phyloP scores from a whole-genome alignment of 495 filamentous ascomycete genomes.

The Clavariopsis aquatica region DNA sequence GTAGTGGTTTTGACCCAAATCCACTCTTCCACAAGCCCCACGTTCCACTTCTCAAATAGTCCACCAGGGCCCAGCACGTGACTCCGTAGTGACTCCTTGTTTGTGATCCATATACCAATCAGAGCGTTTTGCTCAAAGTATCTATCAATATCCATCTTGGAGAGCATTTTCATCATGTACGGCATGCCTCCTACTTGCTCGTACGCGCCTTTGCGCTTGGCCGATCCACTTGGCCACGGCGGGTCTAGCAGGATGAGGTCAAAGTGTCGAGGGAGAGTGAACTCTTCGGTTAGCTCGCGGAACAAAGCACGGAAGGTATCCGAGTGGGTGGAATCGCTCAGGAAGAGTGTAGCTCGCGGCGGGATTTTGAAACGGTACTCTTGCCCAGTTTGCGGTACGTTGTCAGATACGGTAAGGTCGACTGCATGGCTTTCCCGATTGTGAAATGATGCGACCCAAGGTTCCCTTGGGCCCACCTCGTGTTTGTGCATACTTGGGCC shows the following conservation, averaged over 20 bases:
- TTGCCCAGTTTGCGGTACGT: slow-evolving; percentile 28
- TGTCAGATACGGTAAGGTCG: slow-evolving; percentile 18
- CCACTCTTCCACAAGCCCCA: slow-evolving; percentile 79
- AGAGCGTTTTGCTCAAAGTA: slow-evolving; percentile 57
- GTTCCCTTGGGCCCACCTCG: slow-evolving; percentile 3
- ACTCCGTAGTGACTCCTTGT: slow-evolving; percentile 62
- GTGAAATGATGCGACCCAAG: slow-evolving; percentile 38
- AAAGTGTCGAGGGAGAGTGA: slow-evolving; percentile 53
- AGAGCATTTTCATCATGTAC: slow-evolving; percentile 50
- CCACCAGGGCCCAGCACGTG: slow-evolving; percentile 57
- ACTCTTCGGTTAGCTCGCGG: slow-evolving; percentile 34
- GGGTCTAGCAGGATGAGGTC: slow-evolving; percentile 85
- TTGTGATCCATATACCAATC: slow-evolving; percentile 88
- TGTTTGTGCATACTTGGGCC: slow-evolving; percentile 4
- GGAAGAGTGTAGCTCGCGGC: slow-evolving; percentile 54
- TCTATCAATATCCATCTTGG: slow-evolving; percentile 56
- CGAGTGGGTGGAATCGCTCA: slow-evolving; percentile 41
- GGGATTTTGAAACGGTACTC: slow-evolving; percentile 52
- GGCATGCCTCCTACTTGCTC: slow-evolving; percentile 49
- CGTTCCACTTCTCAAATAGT: slow-evolving; percentile 63
- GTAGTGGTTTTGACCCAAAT: slow-evolving; percentile 83
- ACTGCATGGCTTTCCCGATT: slow-evolving; percentile 27
- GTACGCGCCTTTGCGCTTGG: slow-evolving; percentile 65
- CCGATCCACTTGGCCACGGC: slow-evolving; percentile 93
- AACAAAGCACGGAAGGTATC: slow-evolving; percentile 38